Evolutionary conservation across 306 rosid species (phyloP), one percentile per base, ranked within the genome.

Genomic region (Rosa rugosa): DNA sequence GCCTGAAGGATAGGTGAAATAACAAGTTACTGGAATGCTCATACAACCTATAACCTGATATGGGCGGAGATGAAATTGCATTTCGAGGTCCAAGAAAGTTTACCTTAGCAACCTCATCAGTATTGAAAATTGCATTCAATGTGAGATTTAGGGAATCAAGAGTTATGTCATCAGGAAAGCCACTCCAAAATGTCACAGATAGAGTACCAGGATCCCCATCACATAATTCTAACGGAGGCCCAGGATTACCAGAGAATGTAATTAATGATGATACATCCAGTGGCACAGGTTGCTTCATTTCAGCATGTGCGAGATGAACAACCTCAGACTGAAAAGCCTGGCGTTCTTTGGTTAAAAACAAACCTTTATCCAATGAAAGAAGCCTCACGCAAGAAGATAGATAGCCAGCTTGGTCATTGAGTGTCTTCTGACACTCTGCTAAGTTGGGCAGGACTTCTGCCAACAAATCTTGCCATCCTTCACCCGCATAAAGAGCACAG

Each of bases 71-170:
- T 68, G 75, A 83, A 80, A 82, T 72, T 63, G 78, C 69, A 80
- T 49, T 75, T 50, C 72, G 65, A 20, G 22, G 51, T 77, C 79
- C 25, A 83, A 82, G 75, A 63, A 80, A 72, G 74, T 77, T 77
- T 80, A 95, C 99, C 99, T 95, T 90, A 38, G 89, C 92, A 88
- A 97, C 97, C 79, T 95, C 99, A 75, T 95, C 99, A n/a, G 90
- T 89, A 85, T 89, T 90, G 77, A 76, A 82, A 77, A 97, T 90
- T 77, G 98, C 91, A 81, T 84, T 91, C 86, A 95, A 86, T 41
- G 99, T 93, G 80, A 95, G 90, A 89, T 89, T 95, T 76, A 93
- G 83, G 70, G 97, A 91, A 84, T 95, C 98, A 67, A 95, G 98
- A 81, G 98, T 89, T 79, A 95, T 95, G 80, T 93, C 98, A 83